Evolutionary conservation across 768 basidiomycete genomes (phyloP).

Genomic region (Paxillus ammoniavirescens): DNA sequence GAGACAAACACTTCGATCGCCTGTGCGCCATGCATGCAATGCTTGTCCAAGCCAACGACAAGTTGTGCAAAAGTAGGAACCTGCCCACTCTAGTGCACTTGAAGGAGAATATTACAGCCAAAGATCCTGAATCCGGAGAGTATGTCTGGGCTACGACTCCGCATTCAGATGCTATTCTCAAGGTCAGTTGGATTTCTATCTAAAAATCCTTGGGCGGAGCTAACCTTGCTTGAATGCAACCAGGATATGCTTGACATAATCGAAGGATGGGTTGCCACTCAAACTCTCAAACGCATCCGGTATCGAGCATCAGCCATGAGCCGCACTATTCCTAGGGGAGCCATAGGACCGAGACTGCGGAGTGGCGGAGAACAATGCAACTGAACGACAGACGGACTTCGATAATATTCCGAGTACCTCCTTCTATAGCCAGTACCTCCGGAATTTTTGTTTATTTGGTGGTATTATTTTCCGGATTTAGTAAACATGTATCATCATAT

Average conservation of each 20-base stretch:
- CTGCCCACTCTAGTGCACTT: conserved; percentile 19
- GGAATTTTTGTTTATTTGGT: conserved; percentile 2
- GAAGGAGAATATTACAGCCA: conserved; percentile 11
- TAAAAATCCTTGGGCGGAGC: background rate
- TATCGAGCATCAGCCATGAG: background rate
- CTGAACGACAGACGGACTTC: conserved; percentile 13
- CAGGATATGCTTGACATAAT: conserved; percentile 29
- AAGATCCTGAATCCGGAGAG: conserved; percentile 11
- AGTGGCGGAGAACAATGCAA: conserved; percentile 14
- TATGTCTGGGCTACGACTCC: conserved; percentile 21
- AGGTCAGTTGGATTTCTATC: conserved; percentile 12
- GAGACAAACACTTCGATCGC: conserved; percentile 21
- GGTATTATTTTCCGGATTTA: conserved; percentile 13
- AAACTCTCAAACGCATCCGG: conserved; percentile 18
- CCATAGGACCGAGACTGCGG: conserved; percentile 28
- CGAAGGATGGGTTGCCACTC: conserved; percentile 25
- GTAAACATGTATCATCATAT: conserved; percentile 20
- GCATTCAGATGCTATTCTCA: conserved; percentile 14
- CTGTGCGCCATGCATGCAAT: conserved; percentile 37
- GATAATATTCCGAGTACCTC: too few species aligned
- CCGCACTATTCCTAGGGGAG: conserved; percentile 10
- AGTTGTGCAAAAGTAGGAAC: conserved; percentile 29
- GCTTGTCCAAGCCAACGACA: conserved; percentile 30
- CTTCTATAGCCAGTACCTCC: background rate
- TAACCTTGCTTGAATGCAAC: conserved; percentile 1